These are phyloP conservation scores for Takashimella koratensis DNA, from an alignment of 1,284 basidiomycete species.

Conservation along the genomic window DNA sequence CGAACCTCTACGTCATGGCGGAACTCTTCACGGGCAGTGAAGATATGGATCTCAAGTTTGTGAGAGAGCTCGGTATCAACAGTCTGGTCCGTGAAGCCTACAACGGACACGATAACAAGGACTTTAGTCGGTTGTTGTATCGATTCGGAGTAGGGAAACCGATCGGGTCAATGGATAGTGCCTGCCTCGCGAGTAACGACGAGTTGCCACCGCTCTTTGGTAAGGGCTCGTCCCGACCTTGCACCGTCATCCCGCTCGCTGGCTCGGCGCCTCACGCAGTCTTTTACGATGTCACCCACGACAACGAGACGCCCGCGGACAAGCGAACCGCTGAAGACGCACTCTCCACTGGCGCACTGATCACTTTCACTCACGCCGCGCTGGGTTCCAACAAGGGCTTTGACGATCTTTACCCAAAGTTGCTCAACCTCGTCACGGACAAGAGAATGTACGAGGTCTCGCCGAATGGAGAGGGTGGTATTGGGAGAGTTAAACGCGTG, in stretches of 20 bases:
- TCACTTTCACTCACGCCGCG: slow-evolving; percentile 79
- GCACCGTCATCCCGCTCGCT: slow-evolving; percentile 69
- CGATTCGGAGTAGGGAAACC: slow-evolving; percentile 77
- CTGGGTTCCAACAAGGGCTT: slow-evolving; percentile 92
- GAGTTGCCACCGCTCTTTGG: slow-evolving; percentile 69
- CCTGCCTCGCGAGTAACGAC: slow-evolving; percentile 69
- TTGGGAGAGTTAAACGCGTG: slow-evolving; percentile 74
- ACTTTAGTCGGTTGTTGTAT: slow-evolving; percentile 78
- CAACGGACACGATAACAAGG: slow-evolving; percentile 82
- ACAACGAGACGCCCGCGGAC: slow-evolving; percentile 84
- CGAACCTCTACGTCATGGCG: slow-evolving; percentile 90
- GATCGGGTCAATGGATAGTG: slow-evolving; percentile 82
- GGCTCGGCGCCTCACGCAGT: slow-evolving; percentile 86
- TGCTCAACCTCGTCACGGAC: slow-evolving; percentile 80
- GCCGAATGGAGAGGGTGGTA: slow-evolving; percentile 54
- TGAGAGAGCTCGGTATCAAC: slow-evolving; percentile 85
- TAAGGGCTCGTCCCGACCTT: slow-evolving; percentile 68
- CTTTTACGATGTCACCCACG: slow-evolving; percentile 90
- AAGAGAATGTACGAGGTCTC: slow-evolving; percentile 69
- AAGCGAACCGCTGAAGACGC: slow-evolving; percentile 90
- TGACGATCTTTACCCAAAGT: slow-evolving; percentile 90
- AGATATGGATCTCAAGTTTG: slow-evolving; percentile 87
- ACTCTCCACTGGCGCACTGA: slow-evolving; percentile 82
- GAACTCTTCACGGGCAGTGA: slow-evolving; percentile 96
- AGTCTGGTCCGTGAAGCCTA: slow-evolving; percentile 87